These are phyloP conservation scores for Apiotrichum mycotoxinovorans DNA, from an alignment of 1,284 basidiomycete genomes.

Conservation along the genomic window DNA sequence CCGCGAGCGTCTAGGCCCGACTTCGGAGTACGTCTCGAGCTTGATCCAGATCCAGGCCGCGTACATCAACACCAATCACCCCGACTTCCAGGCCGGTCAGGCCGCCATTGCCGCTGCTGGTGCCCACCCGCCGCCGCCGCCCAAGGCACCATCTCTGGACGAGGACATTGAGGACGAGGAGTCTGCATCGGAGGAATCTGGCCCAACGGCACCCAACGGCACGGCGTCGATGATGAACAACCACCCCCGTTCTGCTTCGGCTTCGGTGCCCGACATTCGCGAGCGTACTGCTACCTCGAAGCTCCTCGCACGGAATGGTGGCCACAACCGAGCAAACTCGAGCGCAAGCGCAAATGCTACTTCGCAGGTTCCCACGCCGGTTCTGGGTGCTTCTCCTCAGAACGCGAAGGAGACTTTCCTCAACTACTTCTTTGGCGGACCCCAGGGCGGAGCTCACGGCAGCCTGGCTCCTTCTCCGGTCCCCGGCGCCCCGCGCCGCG, in stretches of 20 bases:
- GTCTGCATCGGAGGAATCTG: slow-evolving; percentile 42
- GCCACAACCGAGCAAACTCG: slow-evolving; percentile 19
- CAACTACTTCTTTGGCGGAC: slow-evolving; percentile 88
- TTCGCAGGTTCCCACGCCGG: slow-evolving; percentile 19
- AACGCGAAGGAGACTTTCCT: slow-evolving; percentile 81
- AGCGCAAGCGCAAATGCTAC: slow-evolving; percentile 14
- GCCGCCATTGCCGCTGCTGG: slow-evolving; percentile 49
- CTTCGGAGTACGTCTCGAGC: slow-evolving; percentile 92
- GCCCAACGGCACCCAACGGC: slow-evolving; percentile 55
- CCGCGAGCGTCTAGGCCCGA: slow-evolving; percentile 90
- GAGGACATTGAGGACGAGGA: slow-evolving; percentile 38
- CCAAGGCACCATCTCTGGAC: slow-evolving; percentile 26
- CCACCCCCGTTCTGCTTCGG: slow-evolving; percentile 71
- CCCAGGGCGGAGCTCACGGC: slow-evolving; percentile 39
- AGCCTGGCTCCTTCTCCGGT: slow-evolving; percentile 5
- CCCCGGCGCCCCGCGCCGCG: not conserved
- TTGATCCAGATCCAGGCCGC: slow-evolving; percentile 96
- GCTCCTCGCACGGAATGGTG: slow-evolving; percentile 22
- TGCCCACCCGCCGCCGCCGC: slow-evolving; percentile 22
- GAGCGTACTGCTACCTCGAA: slow-evolving; percentile 19
- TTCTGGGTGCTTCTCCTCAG: slow-evolving; percentile 42
- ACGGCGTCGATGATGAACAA: slow-evolving; percentile 48
- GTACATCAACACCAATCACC: slow-evolving; percentile 84
- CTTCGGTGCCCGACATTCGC: slow-evolving; percentile 70
- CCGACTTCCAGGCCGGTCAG: slow-evolving; percentile 50